Conservation (phyloP, 2,329 filamentous ascomycete genomes). For the Taxawa tesnikishii region DNA sequence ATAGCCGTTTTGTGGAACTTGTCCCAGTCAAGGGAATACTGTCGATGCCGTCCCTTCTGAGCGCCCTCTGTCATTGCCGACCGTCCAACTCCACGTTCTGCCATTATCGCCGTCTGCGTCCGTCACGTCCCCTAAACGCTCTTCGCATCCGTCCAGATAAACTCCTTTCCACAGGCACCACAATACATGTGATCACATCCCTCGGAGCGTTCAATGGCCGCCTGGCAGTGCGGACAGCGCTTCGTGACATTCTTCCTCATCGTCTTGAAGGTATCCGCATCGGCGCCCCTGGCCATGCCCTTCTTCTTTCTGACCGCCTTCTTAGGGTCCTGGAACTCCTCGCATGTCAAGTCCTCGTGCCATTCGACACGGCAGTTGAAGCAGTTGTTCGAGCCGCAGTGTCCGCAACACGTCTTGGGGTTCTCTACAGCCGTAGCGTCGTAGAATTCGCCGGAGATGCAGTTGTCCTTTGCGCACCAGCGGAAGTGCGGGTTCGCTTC, state of each 20-base stretch:
- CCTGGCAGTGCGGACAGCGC: conserved; percentile 5
- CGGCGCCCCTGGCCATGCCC: neutral
- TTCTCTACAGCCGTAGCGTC: neutral
- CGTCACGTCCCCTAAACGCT: too few relatives aligned
- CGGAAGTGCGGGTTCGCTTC: conserved; percentile 4
- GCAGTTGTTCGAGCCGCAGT: conserved; percentile 5
- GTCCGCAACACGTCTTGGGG: conserved; percentile 4
- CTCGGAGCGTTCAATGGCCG: conserved; percentile 1
- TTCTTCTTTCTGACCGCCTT: conserved; percentile 2
- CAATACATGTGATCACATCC: conserved; percentile 7
- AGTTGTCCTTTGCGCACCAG: conserved; percentile 7
- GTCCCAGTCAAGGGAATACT: too few relatives aligned
- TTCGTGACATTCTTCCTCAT: conserved; percentile 6
- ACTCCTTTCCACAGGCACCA: conserved; percentile 1
- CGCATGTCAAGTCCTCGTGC: conserved; percentile 6
- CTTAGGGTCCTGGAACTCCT: conserved; percentile 6
- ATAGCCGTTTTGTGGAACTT: too few relatives aligned
- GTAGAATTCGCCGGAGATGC: conserved; percentile 5
- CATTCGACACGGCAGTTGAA: conserved; percentile 5
- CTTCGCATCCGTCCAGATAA: neutral
- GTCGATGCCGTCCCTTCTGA: too few relatives aligned
- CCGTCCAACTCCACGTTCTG: too few relatives aligned
- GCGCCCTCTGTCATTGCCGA: too few relatives aligned
- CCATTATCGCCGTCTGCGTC: too few relatives aligned
- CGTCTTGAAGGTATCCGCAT: conserved; percentile 1